Conservation (phyloP, 768 basidiomycete genomes). For the Gloeostereum incarnatum region DNA sequence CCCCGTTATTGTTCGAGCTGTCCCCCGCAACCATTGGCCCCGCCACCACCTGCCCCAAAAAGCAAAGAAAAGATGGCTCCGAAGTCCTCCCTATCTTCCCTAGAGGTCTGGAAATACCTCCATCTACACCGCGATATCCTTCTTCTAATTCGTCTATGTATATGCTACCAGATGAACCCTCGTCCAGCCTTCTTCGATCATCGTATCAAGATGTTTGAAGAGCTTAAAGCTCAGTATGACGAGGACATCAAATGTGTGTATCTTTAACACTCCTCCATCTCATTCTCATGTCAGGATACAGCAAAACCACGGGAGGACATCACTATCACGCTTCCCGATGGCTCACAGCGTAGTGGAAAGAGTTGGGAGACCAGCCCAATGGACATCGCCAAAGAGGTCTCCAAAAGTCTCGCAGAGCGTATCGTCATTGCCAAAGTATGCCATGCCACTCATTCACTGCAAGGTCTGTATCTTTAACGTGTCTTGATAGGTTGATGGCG, state of each 20-base stretch:
- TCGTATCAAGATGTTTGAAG: conserved; percentile 83
- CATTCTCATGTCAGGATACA: conserved; percentile 15
- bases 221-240: conserved; percentile 78
- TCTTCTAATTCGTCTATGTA: too few relatives aligned
- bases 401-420: conserved; percentile 79
- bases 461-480: conserved; percentile 3
- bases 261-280: conserved; percentile 2
- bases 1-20: too few relatives aligned
- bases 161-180: conserved; percentile 81
- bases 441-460: conserved; percentile 2
- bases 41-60: too few relatives aligned
- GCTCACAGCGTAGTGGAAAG: conserved; percentile 71
- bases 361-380: conserved; percentile 96
- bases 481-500: conserved; percentile 58
- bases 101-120: too few relatives aligned
- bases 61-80: too few relatives aligned
- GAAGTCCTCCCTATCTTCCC: too few relatives aligned
- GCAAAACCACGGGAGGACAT: conserved; percentile 82
- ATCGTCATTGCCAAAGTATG: conserved; percentile 88
- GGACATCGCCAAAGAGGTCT: conserved; percentile 81
- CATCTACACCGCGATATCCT: too few relatives aligned
- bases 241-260: conserved; percentile 63
- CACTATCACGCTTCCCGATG: conserved; percentile 77
- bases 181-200: conserved; percentile 82
- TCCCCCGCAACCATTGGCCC: too few relatives aligned